Base-by-base conservation (phyloP, 2,329 filamentous ascomycete species). In the Fragosphaeria purpurea region DNA sequence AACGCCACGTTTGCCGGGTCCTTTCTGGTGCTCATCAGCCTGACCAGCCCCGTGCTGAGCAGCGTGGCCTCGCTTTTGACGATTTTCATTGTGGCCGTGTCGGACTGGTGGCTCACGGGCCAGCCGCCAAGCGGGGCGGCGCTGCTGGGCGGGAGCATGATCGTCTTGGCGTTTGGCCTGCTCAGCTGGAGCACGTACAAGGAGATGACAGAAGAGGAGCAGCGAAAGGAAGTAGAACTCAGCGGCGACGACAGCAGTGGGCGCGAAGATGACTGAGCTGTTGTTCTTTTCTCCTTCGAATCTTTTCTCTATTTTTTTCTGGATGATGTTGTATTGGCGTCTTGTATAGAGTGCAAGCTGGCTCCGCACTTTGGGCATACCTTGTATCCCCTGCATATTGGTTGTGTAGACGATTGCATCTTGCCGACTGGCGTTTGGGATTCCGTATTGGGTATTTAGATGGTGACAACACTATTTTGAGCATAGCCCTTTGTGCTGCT, bases 61-160 rank as follows among this genome's bases (percentile, higher is more conserved):
- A 94, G 86, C 13, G 93, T 98, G 9, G 93, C 93, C 1, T 88
- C 91, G 3, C 78, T 98, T 34, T 74, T 98, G 44, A 98, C 93
- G 30, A 98, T 98, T 58, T 97, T 98, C 74, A 80, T 97, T 54
- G 93, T 98, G 6, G 93, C 91, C 1, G 72, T 97, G 34, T 87
- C 87, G 50, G 93, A 98, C 67, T 94, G 93, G 82, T 64, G 90
- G 51, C 73, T 90, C 42, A 94, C 88, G 0, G 88, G 91, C 46
- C 76, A 85, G 59, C 80, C 85, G 0, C 72, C 95, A 22, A 86
- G 83, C 47, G 70, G 75, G 4, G 86, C 89, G 0, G 86, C 91
- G 4, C 74, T 97, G 10, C 61, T 80, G 0, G 93, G 93, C n/a
- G 91, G 93, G 0, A 62, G 85, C 33, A 73, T 97, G 60, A 98